These are phyloP conservation scores for Vanilla planifolia DNA, from an alignment of 106 monocot genomes.

Conservation along the genomic window DNA sequence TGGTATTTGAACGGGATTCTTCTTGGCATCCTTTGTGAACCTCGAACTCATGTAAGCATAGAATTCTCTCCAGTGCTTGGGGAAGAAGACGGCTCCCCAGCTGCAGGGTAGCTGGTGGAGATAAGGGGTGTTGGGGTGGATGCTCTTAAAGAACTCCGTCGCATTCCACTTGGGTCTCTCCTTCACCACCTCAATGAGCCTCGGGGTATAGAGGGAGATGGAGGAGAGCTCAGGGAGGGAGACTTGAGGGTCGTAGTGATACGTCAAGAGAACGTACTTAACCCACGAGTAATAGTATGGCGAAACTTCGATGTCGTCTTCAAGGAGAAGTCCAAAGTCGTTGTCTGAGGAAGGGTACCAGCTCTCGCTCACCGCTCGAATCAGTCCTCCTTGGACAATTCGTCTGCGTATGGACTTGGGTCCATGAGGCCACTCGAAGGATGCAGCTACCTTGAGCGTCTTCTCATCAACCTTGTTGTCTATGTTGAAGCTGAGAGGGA, in stretches of 20 bases:
- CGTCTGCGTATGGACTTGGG: slow-evolving; percentile 57
- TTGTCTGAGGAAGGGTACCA: slow-evolving; percentile 89
- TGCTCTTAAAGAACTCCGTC: slow-evolving; percentile 77
- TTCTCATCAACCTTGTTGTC: slow-evolving; percentile 82
- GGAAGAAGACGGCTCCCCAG: slow-evolving; percentile 98
- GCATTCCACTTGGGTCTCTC: slow-evolving; percentile 95
- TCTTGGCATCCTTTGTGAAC: slow-evolving; percentile 80
- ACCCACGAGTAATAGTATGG: slow-evolving; percentile 98
- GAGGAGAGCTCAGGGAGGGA: slow-evolving; percentile 90
- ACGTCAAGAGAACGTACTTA: slow-evolving; percentile 80
- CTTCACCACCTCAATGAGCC: slow-evolving; percentile 91
- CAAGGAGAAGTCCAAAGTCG: slow-evolving; percentile 80
- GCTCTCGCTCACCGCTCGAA: slow-evolving; percentile 97
- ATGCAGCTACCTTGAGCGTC: slow-evolving; percentile 63
- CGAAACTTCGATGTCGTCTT: slow-evolving; percentile 98
- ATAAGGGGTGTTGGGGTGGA: slow-evolving; percentile 96
- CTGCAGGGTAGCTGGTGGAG: slow-evolving; percentile 97
- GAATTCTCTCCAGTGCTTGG: slow-evolving; percentile 98
- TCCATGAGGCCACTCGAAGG: slow-evolving; percentile 81
- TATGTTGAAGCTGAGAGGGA: slow-evolving; percentile 89
- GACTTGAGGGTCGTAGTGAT: slow-evolving; percentile 82
- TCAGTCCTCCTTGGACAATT: slow-evolving; percentile 89
- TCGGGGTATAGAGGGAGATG: slow-evolving; percentile 91
- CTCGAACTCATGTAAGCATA: slow-evolving; percentile 85
- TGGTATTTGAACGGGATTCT: slow-evolving; percentile 88